Evolutionary conservation across 306 rosid genomes (phyloP).

Genomic region (Notholithocarpus densiflorus): DNA sequence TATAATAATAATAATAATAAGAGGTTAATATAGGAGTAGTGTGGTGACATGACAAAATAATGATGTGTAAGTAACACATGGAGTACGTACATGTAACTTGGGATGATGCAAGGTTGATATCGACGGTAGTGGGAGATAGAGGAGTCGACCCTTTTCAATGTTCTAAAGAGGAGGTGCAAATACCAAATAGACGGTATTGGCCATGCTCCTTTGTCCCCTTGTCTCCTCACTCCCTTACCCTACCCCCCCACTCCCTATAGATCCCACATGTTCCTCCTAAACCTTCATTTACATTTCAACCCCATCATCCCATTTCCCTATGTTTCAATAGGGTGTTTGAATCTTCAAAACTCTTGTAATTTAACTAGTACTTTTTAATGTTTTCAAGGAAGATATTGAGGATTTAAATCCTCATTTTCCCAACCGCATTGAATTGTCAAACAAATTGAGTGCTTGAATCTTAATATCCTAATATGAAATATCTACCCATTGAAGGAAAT

Average conservation of each 20-base stretch:
- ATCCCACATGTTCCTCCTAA: constrained; percentile 12
- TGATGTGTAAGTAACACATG: constrained; percentile 34
- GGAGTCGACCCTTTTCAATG: constrained; percentile 28
- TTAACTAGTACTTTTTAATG: too few relatives aligned
- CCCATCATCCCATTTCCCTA: background rate
- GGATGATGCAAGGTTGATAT: constrained; percentile 21
- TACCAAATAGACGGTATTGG: constrained; percentile 37
- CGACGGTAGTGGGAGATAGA: constrained; percentile 15
- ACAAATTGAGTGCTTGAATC: too few relatives aligned
- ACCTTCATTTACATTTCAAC: background rate
- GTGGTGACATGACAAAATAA: constrained; percentile 18
- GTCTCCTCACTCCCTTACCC: constrained; percentile 26
- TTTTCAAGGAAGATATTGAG: too few relatives aligned
- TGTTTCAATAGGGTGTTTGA: too few relatives aligned
- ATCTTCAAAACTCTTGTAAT: too few relatives aligned
- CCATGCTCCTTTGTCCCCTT: constrained; percentile 69
- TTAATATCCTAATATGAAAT: too few relatives aligned
- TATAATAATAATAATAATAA: too few relatives aligned
- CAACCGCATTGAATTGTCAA: too few relatives aligned
- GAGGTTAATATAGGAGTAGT: too few relatives aligned
- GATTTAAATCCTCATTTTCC: too few relatives aligned
- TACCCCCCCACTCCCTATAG: constrained; percentile 41
- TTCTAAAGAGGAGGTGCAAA: constrained; percentile 32
- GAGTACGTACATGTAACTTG: constrained; percentile 38
- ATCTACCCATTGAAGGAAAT: too few relatives aligned